Evolutionary conservation across 1,139 yeast species (phyloP), one percentile per base, ranked within the genome.

Genomic region (Magnusiomyces magnusii): DNA sequence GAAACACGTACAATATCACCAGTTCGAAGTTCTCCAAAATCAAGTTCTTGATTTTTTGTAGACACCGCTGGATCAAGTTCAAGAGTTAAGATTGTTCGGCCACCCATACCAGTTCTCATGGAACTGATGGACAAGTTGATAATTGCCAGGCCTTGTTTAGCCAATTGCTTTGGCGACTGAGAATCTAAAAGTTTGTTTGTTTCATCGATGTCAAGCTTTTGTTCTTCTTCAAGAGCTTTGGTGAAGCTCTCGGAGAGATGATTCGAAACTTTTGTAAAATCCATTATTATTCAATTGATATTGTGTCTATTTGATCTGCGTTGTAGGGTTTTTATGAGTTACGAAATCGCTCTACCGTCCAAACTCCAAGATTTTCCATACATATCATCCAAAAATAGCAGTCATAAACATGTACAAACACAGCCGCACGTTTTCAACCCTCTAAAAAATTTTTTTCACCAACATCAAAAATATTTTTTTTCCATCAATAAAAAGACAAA

Each of bases 31-130:
- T 82, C 82, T 0, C 90, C 90, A 2, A 77, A 67, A 17, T 78
- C 78, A 2, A 86, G 72, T n/a, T 75, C 79, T 1, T 72, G 72
- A 2, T 67, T 73, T 1, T 65, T 68, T 41, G 73, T 73, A 7
- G 73, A 67, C 55, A 78, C 72, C 0, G 88, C 85, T 1, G 83
- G 73, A 67, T 89, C 95, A 3, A 82, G 76, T 17, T 74, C 80
- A 54, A 92, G 72, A 61, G 90, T 96, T 10, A 89, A 67, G 50
- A 88, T 73, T 17, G 84, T 76, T 67, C 87, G 83, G 2, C 97
- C 97, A 3, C 92, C 96, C 24, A 89, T 74, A 0, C 97, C 96
- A 0, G 93, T 86, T 58, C 86, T 76, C 2, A 87, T 73, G 59
- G 83, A 83, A 19, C 80, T 79, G 19, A 87, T 75, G 0, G 76